phyloP scores from a whole-genome alignment of 495 filamentous ascomycete genomes.

The Beverwykella pulmonaria region DNA sequence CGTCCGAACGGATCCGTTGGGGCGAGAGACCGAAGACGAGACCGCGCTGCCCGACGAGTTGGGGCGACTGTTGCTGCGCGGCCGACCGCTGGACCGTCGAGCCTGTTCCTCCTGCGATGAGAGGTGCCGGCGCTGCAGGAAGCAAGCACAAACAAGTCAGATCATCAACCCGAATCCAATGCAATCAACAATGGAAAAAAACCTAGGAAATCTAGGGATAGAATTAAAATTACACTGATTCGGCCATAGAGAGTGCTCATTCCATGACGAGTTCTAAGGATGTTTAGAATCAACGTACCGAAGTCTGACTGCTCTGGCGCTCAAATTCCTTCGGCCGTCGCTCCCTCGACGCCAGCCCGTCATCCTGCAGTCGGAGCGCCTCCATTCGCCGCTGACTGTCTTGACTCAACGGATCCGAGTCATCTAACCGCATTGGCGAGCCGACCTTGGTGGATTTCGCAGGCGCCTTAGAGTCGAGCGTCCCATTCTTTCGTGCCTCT shows the following conservation, averaged over 20 bases:
- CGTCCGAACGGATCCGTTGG: slow-evolving; percentile 25
- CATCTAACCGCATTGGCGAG: slow-evolving; percentile 62
- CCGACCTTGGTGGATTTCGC: slow-evolving; percentile 49
- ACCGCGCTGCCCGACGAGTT: slow-evolving; percentile 28
- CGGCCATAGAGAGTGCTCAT: slow-evolving; percentile 36
- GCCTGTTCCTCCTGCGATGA: slow-evolving; percentile 30
- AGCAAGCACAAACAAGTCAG: slow-evolving; percentile 40
- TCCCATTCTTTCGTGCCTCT: slow-evolving; percentile 63
- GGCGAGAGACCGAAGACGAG: slow-evolving; percentile 19
- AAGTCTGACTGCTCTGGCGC: slow-evolving; percentile 42
- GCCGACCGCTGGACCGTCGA: slow-evolving; percentile 29
- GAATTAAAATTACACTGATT: slow-evolving; percentile 40
- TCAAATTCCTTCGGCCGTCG: slow-evolving; percentile 53
- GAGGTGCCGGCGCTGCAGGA: slow-evolving; percentile 36
- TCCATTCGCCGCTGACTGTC: slow-evolving; percentile 84
- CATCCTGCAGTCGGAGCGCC: slow-evolving; percentile 81
- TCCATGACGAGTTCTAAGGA: slow-evolving; percentile 29
- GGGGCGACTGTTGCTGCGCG: slow-evolving; percentile 40
- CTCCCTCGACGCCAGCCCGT: slow-evolving; percentile 53
- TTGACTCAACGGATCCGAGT: slow-evolving; percentile 73
- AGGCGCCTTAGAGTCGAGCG: slow-evolving; percentile 45
- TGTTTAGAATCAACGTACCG: slow-evolving; percentile 49
- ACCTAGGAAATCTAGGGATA: slow-evolving; percentile 36
- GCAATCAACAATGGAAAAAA: slow-evolving; percentile 18
- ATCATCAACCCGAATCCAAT: slow-evolving; percentile 37